Evolutionary conservation across 1,139 yeast genomes (phyloP).

Genomic region (Hemisphaericaspora lyxosophila): DNA sequence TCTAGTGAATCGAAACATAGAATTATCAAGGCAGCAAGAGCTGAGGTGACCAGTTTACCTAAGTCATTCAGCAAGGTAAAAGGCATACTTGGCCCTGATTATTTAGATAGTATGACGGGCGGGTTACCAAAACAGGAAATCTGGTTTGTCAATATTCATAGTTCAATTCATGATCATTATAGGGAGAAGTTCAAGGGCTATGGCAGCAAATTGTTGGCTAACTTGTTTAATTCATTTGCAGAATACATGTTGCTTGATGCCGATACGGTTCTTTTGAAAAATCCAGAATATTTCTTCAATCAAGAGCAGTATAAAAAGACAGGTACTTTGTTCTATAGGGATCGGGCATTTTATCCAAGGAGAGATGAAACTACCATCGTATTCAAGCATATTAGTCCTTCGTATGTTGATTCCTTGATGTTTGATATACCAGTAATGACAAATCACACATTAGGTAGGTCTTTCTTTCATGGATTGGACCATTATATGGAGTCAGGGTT

Average conservation of each 20-base stretch:
- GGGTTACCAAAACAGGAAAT: conserved; percentile 42
- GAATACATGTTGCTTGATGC: conserved; percentile 39
- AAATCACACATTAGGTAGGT: conserved; percentile 26
- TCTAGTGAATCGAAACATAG: conserved; percentile 22
- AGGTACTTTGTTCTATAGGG: conserved; percentile 32
- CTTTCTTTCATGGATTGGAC: conserved; percentile 28
- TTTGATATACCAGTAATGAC: conserved; percentile 36
- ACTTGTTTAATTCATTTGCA: conserved; percentile 40
- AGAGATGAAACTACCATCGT: conserved; percentile 23
- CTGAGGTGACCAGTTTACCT: conserved; percentile 25
- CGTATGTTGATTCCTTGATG: conserved; percentile 25
- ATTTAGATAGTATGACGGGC: conserved; percentile 16
- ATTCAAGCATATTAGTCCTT: conserved; percentile 28
- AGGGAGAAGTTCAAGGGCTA: conserved; percentile 25
- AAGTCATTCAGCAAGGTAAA: conserved; percentile 19
- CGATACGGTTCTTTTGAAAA: conserved; percentile 32
- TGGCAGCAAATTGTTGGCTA: conserved; percentile 33
- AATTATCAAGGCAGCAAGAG: conserved; percentile 27
- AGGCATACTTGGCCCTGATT: conserved; percentile 24
- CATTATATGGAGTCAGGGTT: conserved; percentile 35
- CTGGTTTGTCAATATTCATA: conserved; percentile 31
- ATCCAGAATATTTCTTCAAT: too few species aligned
- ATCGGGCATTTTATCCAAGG: conserved; percentile 31
- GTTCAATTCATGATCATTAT: conserved; percentile 26
- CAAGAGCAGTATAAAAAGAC: conserved; percentile 20